Percentiles rank a stretch among this genome's conserved stretches.
These are phyloP conservation scores for Apiospora sp. DNA, from an alignment of 2,329 filamentous ascomycete species.

Conservation along the genomic window DNA sequence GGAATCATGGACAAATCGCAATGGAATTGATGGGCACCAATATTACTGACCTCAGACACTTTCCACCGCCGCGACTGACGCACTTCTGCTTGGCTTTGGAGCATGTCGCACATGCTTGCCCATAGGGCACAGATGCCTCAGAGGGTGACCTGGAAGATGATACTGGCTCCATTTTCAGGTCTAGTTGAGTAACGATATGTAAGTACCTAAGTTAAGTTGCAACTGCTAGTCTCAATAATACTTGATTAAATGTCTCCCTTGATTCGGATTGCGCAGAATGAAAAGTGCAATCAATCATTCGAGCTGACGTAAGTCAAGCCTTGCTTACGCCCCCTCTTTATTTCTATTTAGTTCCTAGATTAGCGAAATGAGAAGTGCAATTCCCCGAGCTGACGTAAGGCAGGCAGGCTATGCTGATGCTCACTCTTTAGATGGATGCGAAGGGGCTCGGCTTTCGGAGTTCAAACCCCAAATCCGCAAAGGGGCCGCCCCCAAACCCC, in stretches of 20 bases:
- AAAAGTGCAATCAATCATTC: neutral
- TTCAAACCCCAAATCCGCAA: neutral
- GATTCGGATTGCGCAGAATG: neutral
- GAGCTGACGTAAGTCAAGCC: neutral
- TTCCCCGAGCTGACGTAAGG: neutral
- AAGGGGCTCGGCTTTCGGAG: neutral
- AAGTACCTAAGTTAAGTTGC: neutral
- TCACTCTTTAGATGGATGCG: neutral
- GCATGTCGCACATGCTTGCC: neutral
- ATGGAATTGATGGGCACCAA: too few relatives aligned
- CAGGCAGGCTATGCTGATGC: neutral
- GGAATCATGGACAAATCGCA: too few relatives aligned
- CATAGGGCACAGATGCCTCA: neutral
- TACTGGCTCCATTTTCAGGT: neutral
- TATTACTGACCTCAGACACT: neutral
- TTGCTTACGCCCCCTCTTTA: neutral
- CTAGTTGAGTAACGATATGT: neutral
- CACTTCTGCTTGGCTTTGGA: neutral
- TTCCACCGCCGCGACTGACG: slow-evolving; percentile 7
- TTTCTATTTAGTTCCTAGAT: too few relatives aligned
- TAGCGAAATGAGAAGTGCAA: neutral
- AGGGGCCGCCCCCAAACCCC: neutral
- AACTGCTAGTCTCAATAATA: neutral
- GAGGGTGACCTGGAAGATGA: neutral
- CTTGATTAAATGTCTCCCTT: neutral